Percentiles rank a stretch among this genome's conserved stretches.
These are phyloP conservation scores for Sporothrix inflata DNA, from an alignment of 2,329 filamentous ascomycete genomes.

Conservation along the genomic window DNA sequence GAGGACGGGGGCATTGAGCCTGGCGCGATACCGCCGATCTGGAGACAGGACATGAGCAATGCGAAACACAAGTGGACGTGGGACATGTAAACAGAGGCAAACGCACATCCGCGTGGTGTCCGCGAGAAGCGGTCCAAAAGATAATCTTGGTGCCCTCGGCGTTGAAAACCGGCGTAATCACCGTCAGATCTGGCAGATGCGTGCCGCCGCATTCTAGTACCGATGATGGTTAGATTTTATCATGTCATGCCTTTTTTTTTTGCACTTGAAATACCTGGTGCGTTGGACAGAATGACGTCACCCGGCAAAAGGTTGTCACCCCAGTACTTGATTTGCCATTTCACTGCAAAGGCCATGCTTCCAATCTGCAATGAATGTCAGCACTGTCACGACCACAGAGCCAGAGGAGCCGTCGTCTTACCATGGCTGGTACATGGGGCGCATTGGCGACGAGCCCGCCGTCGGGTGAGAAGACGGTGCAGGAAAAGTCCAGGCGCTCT, in stretches of 20 bases:
- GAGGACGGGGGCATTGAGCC: conserved; percentile 82
- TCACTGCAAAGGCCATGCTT: too few relatives aligned
- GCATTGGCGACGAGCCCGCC: conserved; percentile 78
- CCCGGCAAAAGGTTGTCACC: conserved; percentile 45
- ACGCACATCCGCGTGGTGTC: conserved; percentile 72
- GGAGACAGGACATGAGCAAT: too few relatives aligned
- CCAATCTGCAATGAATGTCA: conserved; percentile 51
- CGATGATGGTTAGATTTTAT: too few relatives aligned
- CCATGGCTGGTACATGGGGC: conserved; percentile 63
- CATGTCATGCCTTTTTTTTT: too few relatives aligned
- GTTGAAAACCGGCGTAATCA: conserved; percentile 73
- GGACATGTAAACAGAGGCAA: too few relatives aligned
- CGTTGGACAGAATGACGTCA: conserved; percentile 82
- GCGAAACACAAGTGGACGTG: too few relatives aligned
- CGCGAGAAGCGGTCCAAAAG: conserved; percentile 79
- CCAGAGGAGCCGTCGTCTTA: too few relatives aligned
- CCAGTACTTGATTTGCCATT: too few relatives aligned
- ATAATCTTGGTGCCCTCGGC: conserved; percentile 65
- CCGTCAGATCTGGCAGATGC: conserved; percentile 80
- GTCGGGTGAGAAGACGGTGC: conserved; percentile 74
- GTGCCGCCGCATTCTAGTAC: conserved; percentile 47
- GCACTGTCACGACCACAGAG: conserved; percentile 49
- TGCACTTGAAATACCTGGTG: conserved; percentile 51
- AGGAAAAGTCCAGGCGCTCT: conserved; percentile 81
- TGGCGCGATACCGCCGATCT: conserved; percentile 77